Conservation (phyloP, 352 stramenopile genomes). For the Peronospora farinosa region DNA sequence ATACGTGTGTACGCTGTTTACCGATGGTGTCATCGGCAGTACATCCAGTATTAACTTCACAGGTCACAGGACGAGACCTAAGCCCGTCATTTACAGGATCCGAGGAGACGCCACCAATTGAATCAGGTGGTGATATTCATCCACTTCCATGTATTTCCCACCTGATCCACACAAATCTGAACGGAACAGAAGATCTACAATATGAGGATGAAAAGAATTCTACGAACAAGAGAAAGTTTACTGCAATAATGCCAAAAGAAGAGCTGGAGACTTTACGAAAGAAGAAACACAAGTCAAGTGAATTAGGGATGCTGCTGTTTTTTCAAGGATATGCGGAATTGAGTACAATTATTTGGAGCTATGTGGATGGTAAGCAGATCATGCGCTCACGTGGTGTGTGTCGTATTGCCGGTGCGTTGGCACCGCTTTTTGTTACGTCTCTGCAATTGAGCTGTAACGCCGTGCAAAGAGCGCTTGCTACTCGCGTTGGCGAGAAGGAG, state of each 20-base stretch:
- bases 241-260: constrained; percentile 16
- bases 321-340: constrained; percentile 60
- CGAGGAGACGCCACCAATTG: neutral
- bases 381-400: constrained; percentile 59
- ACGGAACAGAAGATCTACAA: constrained; percentile 26
- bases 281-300: constrained; percentile 20
- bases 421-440: constrained; percentile 60
- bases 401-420: constrained; percentile 36
- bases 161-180: constrained; percentile 35
- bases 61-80: constrained; percentile 6
- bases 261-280: constrained; percentile 13
- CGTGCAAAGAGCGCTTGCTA: constrained; percentile 53
- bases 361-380: constrained; percentile 69
- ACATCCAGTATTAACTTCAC: constrained; percentile 9
- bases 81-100: constrained; percentile 8
- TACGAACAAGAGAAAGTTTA: constrained; percentile 23
- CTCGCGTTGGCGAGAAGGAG: constrained; percentile 14
- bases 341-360: constrained; percentile 71
- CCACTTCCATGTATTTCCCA: constrained; percentile 32
- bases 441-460: constrained; percentile 79
- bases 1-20: constrained; percentile 1
- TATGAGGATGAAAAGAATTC: constrained; percentile 1
- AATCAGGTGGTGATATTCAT: constrained; percentile 4
- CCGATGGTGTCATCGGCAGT: constrained; percentile 18
- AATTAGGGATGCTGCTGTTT: constrained; percentile 53